Evolutionary conservation across 2,329 filamentous ascomycete species (phyloP).

Genomic region (Aureobasidium sp.): DNA sequence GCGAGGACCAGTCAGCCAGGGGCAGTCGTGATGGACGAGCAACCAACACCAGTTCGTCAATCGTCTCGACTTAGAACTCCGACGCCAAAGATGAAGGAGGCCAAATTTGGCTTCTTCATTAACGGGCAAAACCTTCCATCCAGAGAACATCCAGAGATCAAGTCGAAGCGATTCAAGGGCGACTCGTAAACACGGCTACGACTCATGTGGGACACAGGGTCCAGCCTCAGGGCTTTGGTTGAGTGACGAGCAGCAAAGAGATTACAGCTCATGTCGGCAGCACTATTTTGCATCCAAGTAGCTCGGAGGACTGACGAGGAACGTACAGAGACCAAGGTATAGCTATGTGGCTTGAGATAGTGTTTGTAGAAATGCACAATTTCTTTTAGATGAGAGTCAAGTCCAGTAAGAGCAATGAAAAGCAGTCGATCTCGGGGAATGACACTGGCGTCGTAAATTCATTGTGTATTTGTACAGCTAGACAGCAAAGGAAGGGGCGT

Average conservation of each 20-base stretch:
- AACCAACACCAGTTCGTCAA: neutral
- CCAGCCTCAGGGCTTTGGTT: neutral
- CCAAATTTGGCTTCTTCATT: neutral
- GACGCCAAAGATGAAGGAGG: neutral
- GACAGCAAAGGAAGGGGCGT: neutral
- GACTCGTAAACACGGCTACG: neutral
- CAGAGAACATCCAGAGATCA: neutral
- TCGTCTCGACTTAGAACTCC: neutral
- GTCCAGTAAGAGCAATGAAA: neutral
- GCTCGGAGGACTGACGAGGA: neutral
- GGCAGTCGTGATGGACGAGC: neutral
- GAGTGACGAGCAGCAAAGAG: neutral
- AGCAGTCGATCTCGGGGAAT: neutral
- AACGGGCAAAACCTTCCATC: neutral
- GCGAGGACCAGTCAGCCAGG: neutral
- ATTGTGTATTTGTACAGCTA: neutral
- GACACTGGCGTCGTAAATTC: too few species aligned
- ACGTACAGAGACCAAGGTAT: neutral
- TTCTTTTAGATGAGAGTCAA: neutral
- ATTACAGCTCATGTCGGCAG: neutral
- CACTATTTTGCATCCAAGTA: neutral
- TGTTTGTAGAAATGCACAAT: neutral
- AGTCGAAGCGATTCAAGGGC: constrained; percentile 3
- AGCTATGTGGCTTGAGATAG: neutral
- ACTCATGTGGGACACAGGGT: neutral